Conservation (phyloP, 2,329 filamentous ascomycete genomes). For the Penicillium psychrosexuale region DNA sequence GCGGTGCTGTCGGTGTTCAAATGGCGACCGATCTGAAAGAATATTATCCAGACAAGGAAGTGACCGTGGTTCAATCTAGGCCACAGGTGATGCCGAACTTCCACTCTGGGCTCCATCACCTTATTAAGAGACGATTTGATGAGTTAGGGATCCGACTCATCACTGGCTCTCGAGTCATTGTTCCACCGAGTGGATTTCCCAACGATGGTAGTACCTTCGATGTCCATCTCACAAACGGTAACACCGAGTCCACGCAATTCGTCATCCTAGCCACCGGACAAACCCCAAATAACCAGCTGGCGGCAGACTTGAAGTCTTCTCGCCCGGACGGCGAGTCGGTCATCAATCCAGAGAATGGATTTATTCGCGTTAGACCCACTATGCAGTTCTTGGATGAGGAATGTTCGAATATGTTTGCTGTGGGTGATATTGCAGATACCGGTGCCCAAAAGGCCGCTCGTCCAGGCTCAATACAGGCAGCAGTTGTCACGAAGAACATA, state of each 20-base stretch:
- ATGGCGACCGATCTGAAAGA: slow-evolving; percentile 51
- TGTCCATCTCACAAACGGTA: slow-evolving; percentile 33
- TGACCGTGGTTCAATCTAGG: slow-evolving; percentile 50
- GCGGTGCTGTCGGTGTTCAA: slow-evolving; percentile 52
- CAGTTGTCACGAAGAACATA: slow-evolving; percentile 35
- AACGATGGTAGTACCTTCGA: slow-evolving; percentile 24
- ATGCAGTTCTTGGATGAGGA: slow-evolving; percentile 34
- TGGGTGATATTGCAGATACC: slow-evolving; percentile 39
- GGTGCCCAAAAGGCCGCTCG: slow-evolving; percentile 36
- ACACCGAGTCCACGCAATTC: slow-evolving; percentile 36
- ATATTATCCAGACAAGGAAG: slow-evolving; percentile 47
- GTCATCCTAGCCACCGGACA: slow-evolving; percentile 50
- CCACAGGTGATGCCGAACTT: slow-evolving; percentile 36
- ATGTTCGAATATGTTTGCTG: slow-evolving; percentile 34
- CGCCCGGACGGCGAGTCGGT: slow-evolving; percentile 17
- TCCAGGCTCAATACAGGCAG: slow-evolving; percentile 32
- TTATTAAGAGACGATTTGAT: slow-evolving; percentile 34
- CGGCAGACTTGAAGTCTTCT: slow-evolving; percentile 32
- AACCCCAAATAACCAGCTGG: slow-evolving; percentile 45
- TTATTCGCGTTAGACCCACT: slow-evolving; percentile 32
- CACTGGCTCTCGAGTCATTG: slow-evolving; percentile 29
- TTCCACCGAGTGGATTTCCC: slow-evolving; percentile 30
- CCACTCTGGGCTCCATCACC: slow-evolving; percentile 29
- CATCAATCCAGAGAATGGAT: slow-evolving; percentile 36
- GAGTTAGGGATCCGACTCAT: slow-evolving; percentile 33